Evolutionary conservation across 1,284 basidiomycete species (phyloP).

Genomic region (Ganoderma meredithae): DNA sequence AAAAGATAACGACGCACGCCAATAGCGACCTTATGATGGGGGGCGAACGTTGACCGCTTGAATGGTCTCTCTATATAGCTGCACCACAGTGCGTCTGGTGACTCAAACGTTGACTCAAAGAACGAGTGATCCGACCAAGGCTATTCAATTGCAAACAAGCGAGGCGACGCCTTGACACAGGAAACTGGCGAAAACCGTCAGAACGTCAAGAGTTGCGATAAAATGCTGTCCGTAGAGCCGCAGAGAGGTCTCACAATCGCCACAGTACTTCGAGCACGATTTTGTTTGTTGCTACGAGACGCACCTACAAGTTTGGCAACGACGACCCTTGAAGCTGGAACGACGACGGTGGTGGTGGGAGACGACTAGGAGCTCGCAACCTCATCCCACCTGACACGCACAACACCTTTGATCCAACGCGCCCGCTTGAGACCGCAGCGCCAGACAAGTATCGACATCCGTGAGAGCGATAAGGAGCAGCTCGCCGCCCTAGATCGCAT

Average conservation of each 20-base stretch:
- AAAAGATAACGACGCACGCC: background rate
- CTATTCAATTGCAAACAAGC: background rate
- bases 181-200: background rate
- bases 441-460: background rate
- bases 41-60: background rate
- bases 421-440: background rate
- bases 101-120: background rate
- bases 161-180: background rate
- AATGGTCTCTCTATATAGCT: slow-evolving; percentile 1
- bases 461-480: background rate
- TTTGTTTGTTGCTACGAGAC: background rate
- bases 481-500: background rate
- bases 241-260: background rate
- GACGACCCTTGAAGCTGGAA: background rate
- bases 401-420: background rate
- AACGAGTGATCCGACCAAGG: background rate
- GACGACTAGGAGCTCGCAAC: background rate
- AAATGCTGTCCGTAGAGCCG: background rate
- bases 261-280: background rate
- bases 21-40: background rate
- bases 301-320: background rate
- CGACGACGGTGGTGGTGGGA: background rate
- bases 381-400: background rate
- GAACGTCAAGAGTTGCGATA: background rate
- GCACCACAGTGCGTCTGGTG: background rate